Evolutionary conservation across 2,329 filamentous ascomycete genomes (phyloP).

Genomic region (Ramularia collo-cygni): DNA sequence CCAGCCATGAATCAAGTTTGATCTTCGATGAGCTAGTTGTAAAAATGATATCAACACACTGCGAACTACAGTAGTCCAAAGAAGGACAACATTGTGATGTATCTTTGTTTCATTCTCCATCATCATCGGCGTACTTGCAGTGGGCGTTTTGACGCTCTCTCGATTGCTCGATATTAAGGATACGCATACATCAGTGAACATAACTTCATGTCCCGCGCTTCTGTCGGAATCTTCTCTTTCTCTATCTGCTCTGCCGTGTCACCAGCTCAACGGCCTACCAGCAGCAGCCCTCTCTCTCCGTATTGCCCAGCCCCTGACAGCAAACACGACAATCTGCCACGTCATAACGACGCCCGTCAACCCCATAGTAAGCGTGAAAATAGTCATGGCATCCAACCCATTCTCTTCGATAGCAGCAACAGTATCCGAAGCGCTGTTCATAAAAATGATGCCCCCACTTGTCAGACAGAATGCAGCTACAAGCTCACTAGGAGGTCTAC

Average conservation of each 20-base stretch:
- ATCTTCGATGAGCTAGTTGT: no score
- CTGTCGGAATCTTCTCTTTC: conserved; percentile 2
- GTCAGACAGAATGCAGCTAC: conserved; percentile 80
- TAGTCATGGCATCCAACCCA: conserved; percentile 81
- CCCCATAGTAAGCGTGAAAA: conserved; percentile 83
- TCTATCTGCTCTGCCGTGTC: no score
- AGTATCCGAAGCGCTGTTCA: conserved; percentile 76
- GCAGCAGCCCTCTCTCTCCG: conserved; percentile 29
- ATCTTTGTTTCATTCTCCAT: no score
- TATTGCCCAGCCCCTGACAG: conserved; percentile 78
- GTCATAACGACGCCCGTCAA: conserved; percentile 78
- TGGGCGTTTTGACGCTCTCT: no score
- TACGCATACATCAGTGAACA: no score
- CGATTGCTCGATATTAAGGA: no score
- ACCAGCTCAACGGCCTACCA: conserved; percentile 8
- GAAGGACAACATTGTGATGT: no score
- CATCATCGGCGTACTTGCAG: no score
- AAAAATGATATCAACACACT: no score
- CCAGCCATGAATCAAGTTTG: no score
- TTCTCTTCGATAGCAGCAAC: conserved; percentile 70
- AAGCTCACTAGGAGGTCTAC: conserved; percentile 85
- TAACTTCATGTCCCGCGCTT: no score
- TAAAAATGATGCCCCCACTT: conserved; percentile 82
- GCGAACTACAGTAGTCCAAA: no score
- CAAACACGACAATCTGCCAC: conserved; percentile 69